A percentile compares a stretch with the other conserved stretches of the same genome.
Conservation (phyloP, 805 yeast species). For the Candida sonorensis region DNA sequence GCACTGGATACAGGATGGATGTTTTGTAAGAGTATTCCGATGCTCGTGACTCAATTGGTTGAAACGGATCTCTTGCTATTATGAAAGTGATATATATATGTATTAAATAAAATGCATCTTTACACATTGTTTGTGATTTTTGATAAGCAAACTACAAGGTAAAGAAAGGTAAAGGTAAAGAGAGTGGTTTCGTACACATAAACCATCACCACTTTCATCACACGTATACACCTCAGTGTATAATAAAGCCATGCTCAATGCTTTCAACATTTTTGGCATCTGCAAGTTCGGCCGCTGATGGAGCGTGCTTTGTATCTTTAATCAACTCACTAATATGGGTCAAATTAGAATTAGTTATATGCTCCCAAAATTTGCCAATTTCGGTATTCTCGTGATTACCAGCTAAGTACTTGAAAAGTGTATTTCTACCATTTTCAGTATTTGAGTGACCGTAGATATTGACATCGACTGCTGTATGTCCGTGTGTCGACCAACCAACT, state of each 20-base stretch:
- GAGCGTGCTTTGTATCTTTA: conserved; percentile 42
- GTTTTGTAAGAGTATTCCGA: too few relatives aligned
- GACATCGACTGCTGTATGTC: conserved; percentile 94
- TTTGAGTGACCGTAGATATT: conserved; percentile 80
- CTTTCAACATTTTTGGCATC: conserved; percentile 5
- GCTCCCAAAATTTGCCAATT: conserved; percentile 67
- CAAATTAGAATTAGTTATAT: conserved; percentile 43
- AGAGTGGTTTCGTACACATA: too few relatives aligned
- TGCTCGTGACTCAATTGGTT: too few relatives aligned
- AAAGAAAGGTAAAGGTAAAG: too few relatives aligned
- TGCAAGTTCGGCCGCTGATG: conserved; percentile 15
- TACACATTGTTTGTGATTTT: too few relatives aligned
- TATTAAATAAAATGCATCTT: too few relatives aligned
- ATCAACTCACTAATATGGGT: conserved; percentile 41
- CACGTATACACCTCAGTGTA: too few relatives aligned
- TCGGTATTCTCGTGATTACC: conserved; percentile 89
- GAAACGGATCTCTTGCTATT: too few relatives aligned
- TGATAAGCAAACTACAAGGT: too few relatives aligned
- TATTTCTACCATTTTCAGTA: conserved; percentile 34
- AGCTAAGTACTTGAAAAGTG: conserved; percentile 41
- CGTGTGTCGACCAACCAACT: conserved; percentile 96
- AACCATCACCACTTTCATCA: too few relatives aligned
- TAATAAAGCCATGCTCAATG: conserved; percentile 12
- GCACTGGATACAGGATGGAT: too few relatives aligned
- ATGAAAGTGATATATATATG: too few relatives aligned